Evolutionary conservation across 371 early-diverging fungal species (phyloP).

Genomic region (Lichtheimia corymbifera): DNA sequence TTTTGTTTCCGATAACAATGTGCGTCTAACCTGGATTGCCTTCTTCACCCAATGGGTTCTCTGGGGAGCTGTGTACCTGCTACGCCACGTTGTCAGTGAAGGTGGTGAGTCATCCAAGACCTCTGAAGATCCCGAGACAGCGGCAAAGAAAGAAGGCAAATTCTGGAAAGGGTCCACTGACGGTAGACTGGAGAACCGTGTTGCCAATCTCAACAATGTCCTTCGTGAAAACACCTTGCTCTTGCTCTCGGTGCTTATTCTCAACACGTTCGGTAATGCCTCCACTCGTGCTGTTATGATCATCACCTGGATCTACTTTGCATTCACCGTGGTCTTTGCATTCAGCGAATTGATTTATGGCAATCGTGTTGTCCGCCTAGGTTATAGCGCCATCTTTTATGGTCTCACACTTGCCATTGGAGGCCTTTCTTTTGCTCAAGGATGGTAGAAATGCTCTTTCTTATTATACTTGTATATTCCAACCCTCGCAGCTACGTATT

Average conservation of each 20-base stretch:
- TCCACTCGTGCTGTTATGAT: conserved; percentile 49
- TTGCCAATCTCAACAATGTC: conserved; percentile 27
- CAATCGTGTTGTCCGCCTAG: conserved; percentile 39
- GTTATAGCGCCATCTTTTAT: conserved; percentile 37
- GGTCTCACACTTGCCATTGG: conserved; percentile 39
- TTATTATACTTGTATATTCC: too few species aligned
- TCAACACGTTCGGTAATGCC: conserved; percentile 48
- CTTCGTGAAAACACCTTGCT: conserved; percentile 39
- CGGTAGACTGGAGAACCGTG: neutral
- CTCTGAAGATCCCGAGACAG: conserved; percentile 25
- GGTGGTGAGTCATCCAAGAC: conserved; percentile 15
- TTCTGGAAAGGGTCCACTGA: conserved; percentile 4
- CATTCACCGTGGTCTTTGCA: conserved; percentile 43
- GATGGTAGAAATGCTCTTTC: conserved; percentile 19
- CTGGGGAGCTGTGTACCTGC: conserved; percentile 29
- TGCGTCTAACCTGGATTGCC: conserved; percentile 35
- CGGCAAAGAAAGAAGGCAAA: conserved; percentile 14
- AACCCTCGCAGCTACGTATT: too few species aligned
- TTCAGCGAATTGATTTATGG: conserved; percentile 33
- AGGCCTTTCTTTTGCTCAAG: conserved; percentile 42
- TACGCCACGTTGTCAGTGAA: conserved; percentile 19
- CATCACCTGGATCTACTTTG: conserved; percentile 48
- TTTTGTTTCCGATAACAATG: conserved; percentile 31
- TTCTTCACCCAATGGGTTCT: conserved; percentile 36
- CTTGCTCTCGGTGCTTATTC: conserved; percentile 33